Conservation (phyloP, 1,139 yeast species). For the Pichia sp. region DNA sequence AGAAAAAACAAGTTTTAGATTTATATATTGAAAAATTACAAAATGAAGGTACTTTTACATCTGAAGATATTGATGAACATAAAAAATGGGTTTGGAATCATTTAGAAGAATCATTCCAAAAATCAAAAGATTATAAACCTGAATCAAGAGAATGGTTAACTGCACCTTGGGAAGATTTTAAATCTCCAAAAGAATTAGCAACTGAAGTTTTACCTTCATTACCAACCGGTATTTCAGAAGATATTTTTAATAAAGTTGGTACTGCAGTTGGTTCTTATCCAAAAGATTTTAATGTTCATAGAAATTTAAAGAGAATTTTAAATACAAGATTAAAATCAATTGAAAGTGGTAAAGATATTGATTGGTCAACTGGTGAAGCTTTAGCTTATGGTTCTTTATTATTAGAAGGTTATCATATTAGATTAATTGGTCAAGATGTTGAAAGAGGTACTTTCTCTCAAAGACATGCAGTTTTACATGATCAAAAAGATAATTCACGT, state of each 20-base stretch:
- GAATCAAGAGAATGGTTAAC: constrained; percentile 97
- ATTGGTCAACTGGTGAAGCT: constrained; percentile 99
- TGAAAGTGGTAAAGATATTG: constrained; percentile 89
- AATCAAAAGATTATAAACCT: constrained; percentile 86
- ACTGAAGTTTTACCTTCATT: constrained; percentile 92
- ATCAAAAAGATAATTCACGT: constrained; percentile 78
- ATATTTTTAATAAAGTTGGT: constrained; percentile 73
- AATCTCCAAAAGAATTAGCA: constrained; percentile 95
- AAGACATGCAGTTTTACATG: constrained; percentile 98
- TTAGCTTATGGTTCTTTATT: constrained; percentile 92
- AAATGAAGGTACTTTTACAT: constrained; percentile 81
- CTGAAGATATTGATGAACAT: constrained; percentile 90
- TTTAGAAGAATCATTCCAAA: constrained; percentile 81
- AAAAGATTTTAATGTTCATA: constrained; percentile 82
- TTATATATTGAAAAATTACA: constrained; percentile 75
- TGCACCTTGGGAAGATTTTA: constrained; percentile 98
- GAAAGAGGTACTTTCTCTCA: constrained; percentile 99
- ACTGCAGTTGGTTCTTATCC: constrained; percentile 77
- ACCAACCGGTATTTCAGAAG: constrained; percentile 86
- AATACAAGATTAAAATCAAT: constrained; percentile 80
- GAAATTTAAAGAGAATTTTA: constrained; percentile 93
- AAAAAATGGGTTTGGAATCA: constrained; percentile 97
- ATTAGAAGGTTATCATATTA: constrained; percentile 91
- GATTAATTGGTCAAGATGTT: constrained; percentile 98
- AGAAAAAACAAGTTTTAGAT: constrained; percentile 84